A percentile compares a stretch with the other conserved stretches of the same genome.
Evolutionary conservation across 2,329 filamentous ascomycete species (phyloP).

Genomic region (Aspergillus caelatus): DNA sequence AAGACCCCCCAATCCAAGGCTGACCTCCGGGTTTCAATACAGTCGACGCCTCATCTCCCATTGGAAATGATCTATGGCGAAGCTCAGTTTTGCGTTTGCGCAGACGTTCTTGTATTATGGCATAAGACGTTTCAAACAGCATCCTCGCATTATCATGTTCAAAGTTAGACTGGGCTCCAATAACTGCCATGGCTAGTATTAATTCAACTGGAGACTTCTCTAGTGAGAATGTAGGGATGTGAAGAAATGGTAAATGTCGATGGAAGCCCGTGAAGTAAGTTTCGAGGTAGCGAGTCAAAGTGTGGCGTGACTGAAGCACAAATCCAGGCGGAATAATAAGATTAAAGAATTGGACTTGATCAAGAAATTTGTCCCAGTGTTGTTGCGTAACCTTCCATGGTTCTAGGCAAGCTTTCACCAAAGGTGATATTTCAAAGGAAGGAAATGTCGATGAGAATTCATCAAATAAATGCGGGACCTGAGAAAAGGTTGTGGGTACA

Average conservation of each 20-base stretch:
- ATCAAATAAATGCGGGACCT: no score
- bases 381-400: no score
- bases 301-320: conserved; percentile 64
- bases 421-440: no score
- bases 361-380: no score
- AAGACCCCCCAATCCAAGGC: not conserved
- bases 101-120: not conserved
- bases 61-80: no score
- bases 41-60: no score
- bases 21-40: not conserved
- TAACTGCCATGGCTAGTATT: no score
- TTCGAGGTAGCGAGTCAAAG: conserved; percentile 66
- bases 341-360: no score
- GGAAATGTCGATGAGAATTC: no score
- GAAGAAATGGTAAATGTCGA: conserved; percentile 61
- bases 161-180: conserved; percentile 51
- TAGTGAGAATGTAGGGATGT: conserved; percentile 62
- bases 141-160: conserved; percentile 31
- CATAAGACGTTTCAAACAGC: conserved; percentile 7
- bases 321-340: conserved; percentile 22
- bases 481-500: no score
- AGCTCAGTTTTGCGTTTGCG: not conserved
- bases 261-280: conserved; percentile 69
- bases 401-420: no score
- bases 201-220: no score